Base-by-base conservation (phyloP, 768 basidiomycete species). In the Leccinum sublutescens region DNA sequence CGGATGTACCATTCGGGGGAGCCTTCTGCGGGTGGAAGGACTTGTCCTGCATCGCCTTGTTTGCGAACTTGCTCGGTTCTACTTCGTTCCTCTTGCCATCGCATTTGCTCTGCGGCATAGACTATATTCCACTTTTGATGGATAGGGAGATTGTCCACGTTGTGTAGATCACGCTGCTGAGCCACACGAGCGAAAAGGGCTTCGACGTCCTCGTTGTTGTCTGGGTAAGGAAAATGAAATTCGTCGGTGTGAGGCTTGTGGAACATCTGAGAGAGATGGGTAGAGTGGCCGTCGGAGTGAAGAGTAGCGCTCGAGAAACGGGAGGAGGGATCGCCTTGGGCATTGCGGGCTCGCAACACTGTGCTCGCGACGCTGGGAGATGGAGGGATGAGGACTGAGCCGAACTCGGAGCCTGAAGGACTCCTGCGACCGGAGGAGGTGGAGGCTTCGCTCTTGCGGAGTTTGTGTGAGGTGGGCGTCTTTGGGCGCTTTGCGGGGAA, bases 111-210 rank as follows among this genome's bases (percentile, higher is more conserved):
- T 64, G 91, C 88, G 58, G 85, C 91, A 69, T 88, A 83, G 6
- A 99, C 89, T 69, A 98, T 84, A 63, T 80, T 79, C 95, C 96
- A 99, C 76, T 98, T 98, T 72, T 93, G 91, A 31, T 93, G 89
- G 23, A 91, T 80, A 15, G 83, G 66, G 57, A 92, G 76, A 59
- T 80, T 74, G 9, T 84, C 82, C 27, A 88, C 74, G 25, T 85
- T 83, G 11, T 75, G 81, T 25, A 92, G 71, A 64, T 84, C 89
- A 47, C 93, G 84, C 27, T 83, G 86, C 45, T 83, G 82, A 66
- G 85, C 83, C 56, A 97, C 83, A 56, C 86, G 83, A 62, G 91
- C 83, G 71, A 97, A 98, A 52, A 95, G 76, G 5, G 74, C 77
- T 70, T 95, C 88, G 25, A 98, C 87, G 56, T 93, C 88, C 49